These are phyloP conservation scores for Tubosaeta sp. DNA, from an alignment of 768 basidiomycete species.

Conservation along the genomic window DNA sequence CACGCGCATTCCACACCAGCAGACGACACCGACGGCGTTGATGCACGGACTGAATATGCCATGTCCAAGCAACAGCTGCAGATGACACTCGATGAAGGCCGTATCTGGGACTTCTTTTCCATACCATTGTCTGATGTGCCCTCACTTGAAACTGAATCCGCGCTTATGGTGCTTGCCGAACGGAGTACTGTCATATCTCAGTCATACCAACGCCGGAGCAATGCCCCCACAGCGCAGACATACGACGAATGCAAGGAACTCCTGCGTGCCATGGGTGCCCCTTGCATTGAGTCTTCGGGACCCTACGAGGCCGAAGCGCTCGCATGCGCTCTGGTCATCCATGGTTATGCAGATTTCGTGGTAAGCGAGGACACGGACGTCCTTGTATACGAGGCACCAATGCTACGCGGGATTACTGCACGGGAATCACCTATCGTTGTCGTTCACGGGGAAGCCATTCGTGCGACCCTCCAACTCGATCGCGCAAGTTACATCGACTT, in stretches of 20 bases:
- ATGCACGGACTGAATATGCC: conserved; percentile 39
- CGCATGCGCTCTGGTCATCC: conserved; percentile 69
- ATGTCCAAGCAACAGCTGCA: conserved; percentile 63
- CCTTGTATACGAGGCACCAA: conserved; percentile 74
- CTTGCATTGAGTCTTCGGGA: conserved; percentile 62
- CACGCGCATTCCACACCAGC: conserved; percentile 3
- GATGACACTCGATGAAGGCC: conserved; percentile 56
- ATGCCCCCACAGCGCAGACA: conserved; percentile 57
- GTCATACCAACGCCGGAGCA: conserved; percentile 62
- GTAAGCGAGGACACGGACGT: conserved; percentile 92
- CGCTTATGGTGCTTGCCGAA: conserved; percentile 36
- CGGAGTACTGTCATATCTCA: conserved; percentile 55
- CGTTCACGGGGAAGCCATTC: conserved; percentile 62
- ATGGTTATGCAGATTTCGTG: conserved; percentile 81
- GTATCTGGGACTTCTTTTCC: conserved; percentile 50
- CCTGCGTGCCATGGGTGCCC: conserved; percentile 76
- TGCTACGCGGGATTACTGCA: conserved; percentile 73
- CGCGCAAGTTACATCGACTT: conserved; percentile 72
- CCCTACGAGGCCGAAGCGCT: conserved; percentile 84
- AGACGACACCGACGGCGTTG: conserved; percentile 25
- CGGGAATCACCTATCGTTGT: conserved; percentile 55
- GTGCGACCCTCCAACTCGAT: conserved; percentile 51
- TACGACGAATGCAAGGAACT: conserved; percentile 71
- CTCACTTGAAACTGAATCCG: conserved; percentile 19
- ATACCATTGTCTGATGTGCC: conserved; percentile 6